These are phyloP conservation scores for Paracoccidioides brasiliensis DNA, from an alignment of 2,329 filamentous ascomycete genomes.

Conservation along the genomic window DNA sequence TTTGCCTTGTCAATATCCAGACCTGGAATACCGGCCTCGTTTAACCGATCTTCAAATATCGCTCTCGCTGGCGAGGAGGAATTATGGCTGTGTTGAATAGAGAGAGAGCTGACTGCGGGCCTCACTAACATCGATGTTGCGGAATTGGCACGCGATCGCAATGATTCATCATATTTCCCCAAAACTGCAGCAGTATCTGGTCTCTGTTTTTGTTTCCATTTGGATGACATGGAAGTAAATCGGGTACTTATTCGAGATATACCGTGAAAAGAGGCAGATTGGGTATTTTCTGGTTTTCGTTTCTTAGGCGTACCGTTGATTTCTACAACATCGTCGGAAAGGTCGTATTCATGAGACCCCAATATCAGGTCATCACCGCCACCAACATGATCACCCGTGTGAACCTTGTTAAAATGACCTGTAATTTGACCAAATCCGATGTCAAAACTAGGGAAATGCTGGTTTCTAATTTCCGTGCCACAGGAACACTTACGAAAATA, in stretches of 20 bases:
- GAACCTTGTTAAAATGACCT: constrained; percentile 27
- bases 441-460: constrained; percentile 9
- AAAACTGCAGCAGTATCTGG: constrained; percentile 23
- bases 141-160: constrained; percentile 31
- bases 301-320: constrained; percentile 42
- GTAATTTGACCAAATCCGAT: neutral
- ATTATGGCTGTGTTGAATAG: constrained; percentile 39
- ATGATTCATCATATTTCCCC: constrained; percentile 18
- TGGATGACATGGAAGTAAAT: constrained; percentile 58
- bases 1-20: constrained; percentile 44
- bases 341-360: constrained; percentile 31
- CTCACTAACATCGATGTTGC: constrained; percentile 28
- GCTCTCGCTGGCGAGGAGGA: constrained; percentile 52
- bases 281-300: constrained; percentile 38
- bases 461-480: neutral
- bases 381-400: constrained; percentile 16
- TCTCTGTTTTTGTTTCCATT: constrained; percentile 27
- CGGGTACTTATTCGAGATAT: constrained; percentile 54
- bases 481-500: constrained; percentile 56
- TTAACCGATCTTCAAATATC: constrained; percentile 43
- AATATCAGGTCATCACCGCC: constrained; percentile 19
- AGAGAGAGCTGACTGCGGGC: constrained; percentile 23
- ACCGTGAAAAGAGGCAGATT: constrained; percentile 26
- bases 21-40: constrained; percentile 37
- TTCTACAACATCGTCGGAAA: constrained; percentile 51